A percentile compares a stretch with the other conserved stretches of the same genome.
phyloP scores from a whole-genome alignment of 768 basidiomycete species.

The Omphalotus guepiniiformis region DNA sequence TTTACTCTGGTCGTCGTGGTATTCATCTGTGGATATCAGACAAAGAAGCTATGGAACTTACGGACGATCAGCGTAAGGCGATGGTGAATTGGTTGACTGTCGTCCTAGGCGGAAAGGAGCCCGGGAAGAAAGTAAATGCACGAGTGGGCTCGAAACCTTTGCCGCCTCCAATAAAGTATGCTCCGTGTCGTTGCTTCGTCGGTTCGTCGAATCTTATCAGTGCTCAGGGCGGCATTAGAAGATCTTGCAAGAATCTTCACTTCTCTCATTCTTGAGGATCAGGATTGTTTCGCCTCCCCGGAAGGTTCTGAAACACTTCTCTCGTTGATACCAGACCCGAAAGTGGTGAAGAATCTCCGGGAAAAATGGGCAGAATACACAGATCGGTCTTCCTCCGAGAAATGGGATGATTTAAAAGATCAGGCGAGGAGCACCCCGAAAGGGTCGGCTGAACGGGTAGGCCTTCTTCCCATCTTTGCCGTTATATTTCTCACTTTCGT shows the following conservation, averaged over 20 bases:
- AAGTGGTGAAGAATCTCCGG: constrained; percentile 43
- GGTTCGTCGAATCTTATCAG: background rate
- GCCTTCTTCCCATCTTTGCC: constrained; percentile 12
- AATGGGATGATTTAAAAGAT: constrained; percentile 67
- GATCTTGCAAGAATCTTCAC: constrained; percentile 55
- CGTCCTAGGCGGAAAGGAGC: constrained; percentile 75
- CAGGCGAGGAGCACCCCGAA: constrained; percentile 30
- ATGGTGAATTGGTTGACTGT: constrained; percentile 88
- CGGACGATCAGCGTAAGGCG: constrained; percentile 85
- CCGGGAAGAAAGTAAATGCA: constrained; percentile 79
- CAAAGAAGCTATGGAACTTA: constrained; percentile 78
- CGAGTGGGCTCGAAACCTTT: constrained; percentile 42
- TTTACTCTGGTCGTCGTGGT: constrained; percentile 96
- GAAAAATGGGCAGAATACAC: constrained; percentile 56
- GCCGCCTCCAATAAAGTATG: constrained; percentile 73
- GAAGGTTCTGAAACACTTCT: constrained; percentile 75
- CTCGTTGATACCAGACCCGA: constrained; percentile 64
- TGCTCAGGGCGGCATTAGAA: constrained; percentile 39
- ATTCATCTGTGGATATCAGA: constrained; percentile 99
- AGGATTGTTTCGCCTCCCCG: constrained; percentile 73
- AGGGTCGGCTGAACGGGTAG: constrained; percentile 28
- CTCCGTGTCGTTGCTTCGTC: constrained; percentile 19
- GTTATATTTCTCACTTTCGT: constrained; percentile 8
- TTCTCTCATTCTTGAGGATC: constrained; percentile 71
- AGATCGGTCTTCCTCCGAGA: constrained; percentile 53